A percentile compares a stretch with the other conserved stretches of the same genome.
phyloP scores from a whole-genome alignment of 345 rosid species.

The Citrus sinensis region DNA sequence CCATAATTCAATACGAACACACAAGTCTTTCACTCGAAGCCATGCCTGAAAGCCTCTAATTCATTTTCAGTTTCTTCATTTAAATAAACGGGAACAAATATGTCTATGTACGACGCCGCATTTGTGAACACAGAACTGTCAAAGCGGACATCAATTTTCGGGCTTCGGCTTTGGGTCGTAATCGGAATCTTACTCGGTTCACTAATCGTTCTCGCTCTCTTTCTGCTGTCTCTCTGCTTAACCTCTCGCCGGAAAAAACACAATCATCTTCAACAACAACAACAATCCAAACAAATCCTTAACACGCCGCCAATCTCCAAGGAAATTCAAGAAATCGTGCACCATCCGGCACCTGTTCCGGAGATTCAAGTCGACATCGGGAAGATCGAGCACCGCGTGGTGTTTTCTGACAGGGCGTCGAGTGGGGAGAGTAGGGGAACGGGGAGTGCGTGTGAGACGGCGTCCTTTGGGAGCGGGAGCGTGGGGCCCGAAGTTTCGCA shows the following conservation, averaged over 20 bases:
- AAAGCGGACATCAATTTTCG: slow-evolving; percentile 85
- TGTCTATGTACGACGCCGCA: slow-evolving; percentile 67
- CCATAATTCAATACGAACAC: neutral
- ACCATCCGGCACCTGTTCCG: slow-evolving; percentile 35
- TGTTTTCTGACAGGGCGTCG: slow-evolving; percentile 61
- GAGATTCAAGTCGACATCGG: slow-evolving; percentile 92
- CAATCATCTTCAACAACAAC: slow-evolving; percentile 4
- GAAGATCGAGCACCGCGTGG: slow-evolving; percentile 86
- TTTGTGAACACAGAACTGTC: slow-evolving; percentile 72
- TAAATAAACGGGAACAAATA: neutral
- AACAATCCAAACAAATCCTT: slow-evolving; percentile 15
- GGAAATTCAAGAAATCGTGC: slow-evolving; percentile 80
- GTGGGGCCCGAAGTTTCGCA: slow-evolving; percentile 94
- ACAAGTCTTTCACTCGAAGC: neutral
- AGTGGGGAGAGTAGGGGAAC: slow-evolving; percentile 88
- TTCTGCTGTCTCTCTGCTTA: slow-evolving; percentile 82
- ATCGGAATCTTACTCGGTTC: slow-evolving; percentile 88
- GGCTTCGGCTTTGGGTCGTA: slow-evolving; percentile 84
- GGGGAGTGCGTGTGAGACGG: slow-evolving; percentile 53
- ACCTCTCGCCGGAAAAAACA: slow-evolving; percentile 71
- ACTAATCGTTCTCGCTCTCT: slow-evolving; percentile 71
- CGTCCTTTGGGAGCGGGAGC: slow-evolving; percentile 58
- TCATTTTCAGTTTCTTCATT: neutral
- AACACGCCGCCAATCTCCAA: slow-evolving; percentile 70
- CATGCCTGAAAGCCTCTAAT: neutral